A percentile compares a stretch with the other conserved stretches of the same genome.
These are phyloP conservation scores for Acer campestre DNA, from an alignment of 345 rosid genomes.

Conservation along the genomic window DNA sequence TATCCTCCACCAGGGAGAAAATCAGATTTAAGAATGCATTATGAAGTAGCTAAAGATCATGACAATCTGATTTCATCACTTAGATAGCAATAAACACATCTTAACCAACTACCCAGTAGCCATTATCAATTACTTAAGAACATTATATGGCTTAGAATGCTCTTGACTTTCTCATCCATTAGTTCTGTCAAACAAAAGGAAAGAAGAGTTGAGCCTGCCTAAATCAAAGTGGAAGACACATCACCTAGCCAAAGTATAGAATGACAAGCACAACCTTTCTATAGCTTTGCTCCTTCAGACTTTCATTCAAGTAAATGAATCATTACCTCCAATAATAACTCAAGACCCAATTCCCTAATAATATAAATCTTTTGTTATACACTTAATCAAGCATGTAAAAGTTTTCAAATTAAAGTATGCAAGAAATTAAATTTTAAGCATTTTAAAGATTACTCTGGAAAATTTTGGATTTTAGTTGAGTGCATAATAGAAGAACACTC, in stretches of 20 bases:
- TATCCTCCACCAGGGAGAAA: not conserved
- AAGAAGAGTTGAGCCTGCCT: not conserved
- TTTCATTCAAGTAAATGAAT: not conserved
- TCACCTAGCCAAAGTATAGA: not conserved
- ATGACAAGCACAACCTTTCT: not conserved
- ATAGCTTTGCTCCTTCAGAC: not conserved
- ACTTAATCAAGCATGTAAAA: not conserved
- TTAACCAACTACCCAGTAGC: not conserved
- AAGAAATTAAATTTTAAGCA: not conserved
- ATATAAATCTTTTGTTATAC: not conserved
- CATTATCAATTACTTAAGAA: not conserved
- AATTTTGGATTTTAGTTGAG: not conserved
- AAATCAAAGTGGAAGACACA: not conserved
- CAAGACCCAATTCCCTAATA: not conserved
- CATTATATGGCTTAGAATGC: not conserved
- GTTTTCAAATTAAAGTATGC: not conserved
- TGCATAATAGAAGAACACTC: not conserved
- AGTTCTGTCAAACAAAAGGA: not conserved
- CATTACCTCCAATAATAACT: not conserved
- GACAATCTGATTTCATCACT: not conserved
- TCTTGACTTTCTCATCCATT: not conserved
- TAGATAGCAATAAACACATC: not conserved
- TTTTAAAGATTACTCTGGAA: not conserved
- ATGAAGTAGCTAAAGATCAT: not conserved
- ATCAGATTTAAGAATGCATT: not conserved